These are phyloP conservation scores for Ruellia speciosa DNA, from an alignment of 305 asterid genomes.

Conservation along the genomic window DNA sequence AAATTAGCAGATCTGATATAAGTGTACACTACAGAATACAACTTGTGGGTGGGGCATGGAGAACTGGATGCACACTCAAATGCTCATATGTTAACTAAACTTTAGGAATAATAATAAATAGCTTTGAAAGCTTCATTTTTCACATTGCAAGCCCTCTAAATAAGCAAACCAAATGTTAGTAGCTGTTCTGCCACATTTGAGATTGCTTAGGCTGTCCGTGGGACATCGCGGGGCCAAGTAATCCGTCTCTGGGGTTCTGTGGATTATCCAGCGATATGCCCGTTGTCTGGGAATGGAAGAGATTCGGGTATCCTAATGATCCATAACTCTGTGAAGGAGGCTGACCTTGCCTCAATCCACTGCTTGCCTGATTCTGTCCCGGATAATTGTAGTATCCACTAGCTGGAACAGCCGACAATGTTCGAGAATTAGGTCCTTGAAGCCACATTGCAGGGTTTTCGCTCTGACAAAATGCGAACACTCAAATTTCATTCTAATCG, in stretches of 20 bases:
- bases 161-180: conserved; percentile 37
- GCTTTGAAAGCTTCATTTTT: too few relatives aligned
- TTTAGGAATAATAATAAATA: too few relatives aligned
- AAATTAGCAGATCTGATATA: too few relatives aligned
- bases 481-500: not conserved
- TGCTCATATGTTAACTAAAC: too few relatives aligned
- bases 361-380: conserved; percentile 59
- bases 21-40: too few relatives aligned
- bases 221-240: conserved; percentile 32
- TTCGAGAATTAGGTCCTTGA: conserved; percentile 69
- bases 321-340: conserved; percentile 73
- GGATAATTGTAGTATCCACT: conserved; percentile 56
- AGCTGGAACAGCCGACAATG: conserved; percentile 64
- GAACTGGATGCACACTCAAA: too few relatives aligned
- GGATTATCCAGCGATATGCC: not conserved
- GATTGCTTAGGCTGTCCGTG: conserved; percentile 82
- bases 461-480: conserved; percentile 32
- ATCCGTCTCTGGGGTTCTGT: conserved; percentile 54
- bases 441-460: conserved; percentile 80
- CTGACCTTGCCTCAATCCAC: conserved; percentile 74
- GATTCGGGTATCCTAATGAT: conserved; percentile 59
- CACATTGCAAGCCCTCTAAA: too few relatives aligned
- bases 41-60: too few relatives aligned
- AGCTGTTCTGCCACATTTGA: conserved; percentile 80
- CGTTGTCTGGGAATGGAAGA: conserved; percentile 68